Percentiles rank a stretch among this genome's conserved stretches.
Evolutionary conservation across 306 rosid species (phyloP).

Genomic region (Gillenia trifoliata): DNA sequence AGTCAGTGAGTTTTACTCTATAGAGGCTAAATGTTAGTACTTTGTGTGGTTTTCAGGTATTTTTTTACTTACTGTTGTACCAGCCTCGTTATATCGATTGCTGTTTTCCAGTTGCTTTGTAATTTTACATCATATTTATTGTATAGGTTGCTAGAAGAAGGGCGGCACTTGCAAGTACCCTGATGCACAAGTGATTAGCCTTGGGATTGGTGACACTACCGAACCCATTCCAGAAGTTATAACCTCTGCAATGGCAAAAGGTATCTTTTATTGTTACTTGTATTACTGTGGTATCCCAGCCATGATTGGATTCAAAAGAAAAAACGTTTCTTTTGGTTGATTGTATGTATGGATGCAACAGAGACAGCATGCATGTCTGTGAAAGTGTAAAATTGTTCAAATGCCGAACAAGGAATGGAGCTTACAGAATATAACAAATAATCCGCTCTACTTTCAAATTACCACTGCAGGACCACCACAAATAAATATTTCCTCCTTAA

Average conservation of each 20-base stretch:
- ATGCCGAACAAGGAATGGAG: neutral
- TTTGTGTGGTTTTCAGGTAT: neutral
- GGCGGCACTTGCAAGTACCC: slow-evolving; percentile 87
- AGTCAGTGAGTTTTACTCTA: neutral
- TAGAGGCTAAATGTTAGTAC: neutral
- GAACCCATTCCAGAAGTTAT: slow-evolving; percentile 97
- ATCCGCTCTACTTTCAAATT: no score
- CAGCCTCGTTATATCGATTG: neutral
- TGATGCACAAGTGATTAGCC: slow-evolving; percentile 92
- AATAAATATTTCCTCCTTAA: neutral
- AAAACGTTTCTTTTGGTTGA: neutral
- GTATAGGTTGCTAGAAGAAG: slow-evolving; percentile 81
- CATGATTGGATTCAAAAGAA: neutral
- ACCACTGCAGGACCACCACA: no score
- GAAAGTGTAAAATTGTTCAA: neutral
- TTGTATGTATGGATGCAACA: neutral
- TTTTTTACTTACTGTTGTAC: neutral
- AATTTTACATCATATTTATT: neutral
- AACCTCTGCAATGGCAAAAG: slow-evolving; percentile 81
- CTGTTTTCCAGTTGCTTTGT: slow-evolving; percentile 3
- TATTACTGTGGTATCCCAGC: neutral
- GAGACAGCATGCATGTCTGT: neutral
- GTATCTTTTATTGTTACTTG: slow-evolving; percentile 22
- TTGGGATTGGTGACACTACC: slow-evolving; percentile 98
- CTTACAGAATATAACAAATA: no score